Percentiles rank a stretch among this genome's conserved stretches.
These are phyloP conservation scores for Sporisorium reilianum DNA, from an alignment of 1,284 basidiomycete species.

Conservation along the genomic window DNA sequence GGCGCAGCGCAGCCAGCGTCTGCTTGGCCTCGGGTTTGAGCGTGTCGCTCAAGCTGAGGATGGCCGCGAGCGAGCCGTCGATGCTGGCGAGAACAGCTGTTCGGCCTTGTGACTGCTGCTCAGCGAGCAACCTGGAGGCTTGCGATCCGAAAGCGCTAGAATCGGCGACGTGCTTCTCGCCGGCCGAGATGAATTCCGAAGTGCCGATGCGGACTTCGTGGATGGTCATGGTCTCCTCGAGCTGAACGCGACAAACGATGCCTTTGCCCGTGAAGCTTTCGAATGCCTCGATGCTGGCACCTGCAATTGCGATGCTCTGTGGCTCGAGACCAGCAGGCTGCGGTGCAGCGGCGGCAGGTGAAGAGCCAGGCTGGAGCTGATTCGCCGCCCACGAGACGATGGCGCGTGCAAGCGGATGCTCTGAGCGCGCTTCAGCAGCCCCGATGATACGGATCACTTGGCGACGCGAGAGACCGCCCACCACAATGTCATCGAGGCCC, in stretches of 20 bases:
- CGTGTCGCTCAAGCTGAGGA: constrained; percentile 62
- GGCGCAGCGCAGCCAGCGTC: constrained; percentile 51
- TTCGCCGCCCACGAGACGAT: constrained; percentile 80
- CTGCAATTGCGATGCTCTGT: constrained; percentile 27
- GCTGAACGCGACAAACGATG: constrained; percentile 72
- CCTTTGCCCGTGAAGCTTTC: constrained; percentile 90
- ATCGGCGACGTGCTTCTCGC: constrained; percentile 15
- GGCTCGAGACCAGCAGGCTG: constrained; percentile 4
- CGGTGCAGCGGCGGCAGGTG: not conserved
- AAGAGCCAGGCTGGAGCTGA: constrained; percentile 71
- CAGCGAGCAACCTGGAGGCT: constrained; percentile 25
- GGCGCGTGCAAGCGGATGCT: constrained; percentile 95
- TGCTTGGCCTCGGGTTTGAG: constrained; percentile 62
- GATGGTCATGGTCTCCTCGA: constrained; percentile 48
- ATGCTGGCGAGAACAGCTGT: constrained; percentile 63
- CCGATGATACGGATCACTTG: constrained; percentile 76
- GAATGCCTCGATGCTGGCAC: constrained; percentile 76
- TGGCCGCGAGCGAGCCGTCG: constrained; percentile 51
- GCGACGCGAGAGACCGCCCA: constrained; percentile 34
- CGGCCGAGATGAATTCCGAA: constrained; percentile 37
- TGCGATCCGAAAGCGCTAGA: constrained; percentile 20
- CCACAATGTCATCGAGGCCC: constrained; percentile 28
- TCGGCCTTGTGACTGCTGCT: constrained; percentile 55
- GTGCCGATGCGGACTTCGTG: constrained; percentile 61
- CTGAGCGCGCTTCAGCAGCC: constrained; percentile 88